Conservation (phyloP, 768 basidiomycete genomes). For the Calocera cornea region DNA sequence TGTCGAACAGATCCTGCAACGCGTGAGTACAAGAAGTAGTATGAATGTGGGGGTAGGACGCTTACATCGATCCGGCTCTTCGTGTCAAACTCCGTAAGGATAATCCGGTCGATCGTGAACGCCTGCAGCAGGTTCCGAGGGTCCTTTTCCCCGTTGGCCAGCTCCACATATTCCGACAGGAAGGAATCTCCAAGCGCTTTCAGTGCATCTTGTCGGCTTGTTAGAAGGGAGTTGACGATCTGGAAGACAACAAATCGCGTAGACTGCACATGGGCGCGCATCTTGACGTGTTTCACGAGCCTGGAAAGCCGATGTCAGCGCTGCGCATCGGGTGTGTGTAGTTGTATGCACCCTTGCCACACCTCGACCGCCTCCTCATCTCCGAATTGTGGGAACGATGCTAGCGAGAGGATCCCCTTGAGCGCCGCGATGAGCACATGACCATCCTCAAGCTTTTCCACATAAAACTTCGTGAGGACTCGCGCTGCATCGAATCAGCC, state of each 20-base stretch:
- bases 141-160: slow-evolving; percentile 96
- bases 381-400: slow-evolving; percentile 47
- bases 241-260: slow-evolving; percentile 68
- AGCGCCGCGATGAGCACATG: slow-evolving; percentile 74
- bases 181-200: slow-evolving; percentile 62
- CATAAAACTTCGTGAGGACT: slow-evolving; percentile 71
- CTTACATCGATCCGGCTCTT: slow-evolving; percentile 61
- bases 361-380: slow-evolving; percentile 50
- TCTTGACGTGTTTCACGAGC: slow-evolving; percentile 61
- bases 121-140: slow-evolving; percentile 84
- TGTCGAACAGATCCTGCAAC: slow-evolving; percentile 72
- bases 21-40: background rate
- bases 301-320: slow-evolving; percentile 29
- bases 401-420: slow-evolving; percentile 56
- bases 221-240: slow-evolving; percentile 66
- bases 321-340: slow-evolving; percentile 6
- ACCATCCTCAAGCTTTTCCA: slow-evolving; percentile 72
- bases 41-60: background rate
- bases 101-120: slow-evolving; percentile 75
- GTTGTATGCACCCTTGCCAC: slow-evolving; percentile 40
- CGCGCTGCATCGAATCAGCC: slow-evolving; percentile 39
- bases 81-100: slow-evolving; percentile 80
- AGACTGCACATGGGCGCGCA: slow-evolving; percentile 69
- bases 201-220: slow-evolving; percentile 55
- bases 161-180: slow-evolving; percentile 52